phyloP scores from a whole-genome alignment of 1,284 basidiomycete genomes.

The Agroathelia rolfsii region DNA sequence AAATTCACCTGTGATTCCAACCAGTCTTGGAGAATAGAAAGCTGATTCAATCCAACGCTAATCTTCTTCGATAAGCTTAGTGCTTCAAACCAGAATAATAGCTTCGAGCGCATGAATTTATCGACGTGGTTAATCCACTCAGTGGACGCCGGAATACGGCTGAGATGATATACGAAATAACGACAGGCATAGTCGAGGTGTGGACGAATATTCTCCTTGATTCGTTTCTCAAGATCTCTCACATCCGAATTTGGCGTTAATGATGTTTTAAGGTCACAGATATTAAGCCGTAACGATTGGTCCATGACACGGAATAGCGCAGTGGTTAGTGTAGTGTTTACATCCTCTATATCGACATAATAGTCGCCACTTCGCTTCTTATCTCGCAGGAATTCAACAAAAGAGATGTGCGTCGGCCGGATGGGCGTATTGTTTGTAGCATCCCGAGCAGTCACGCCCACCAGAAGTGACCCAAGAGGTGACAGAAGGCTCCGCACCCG shows the following conservation, averaged over 20 bases:
- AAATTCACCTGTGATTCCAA: too few species aligned
- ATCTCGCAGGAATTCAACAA: slow-evolving; percentile 10
- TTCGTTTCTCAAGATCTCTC: slow-evolving; percentile 6
- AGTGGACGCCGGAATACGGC: too few species aligned
- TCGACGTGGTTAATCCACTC: too few species aligned
- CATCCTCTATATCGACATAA: slow-evolving; percentile 4
- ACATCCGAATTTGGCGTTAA: slow-evolving; percentile 15
- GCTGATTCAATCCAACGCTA: too few species aligned
- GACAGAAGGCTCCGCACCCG: too few species aligned
- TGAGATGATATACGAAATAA: slow-evolving; percentile 19
- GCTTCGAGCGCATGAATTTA: slow-evolving; percentile 12
- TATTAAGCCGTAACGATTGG: slow-evolving; percentile 21
- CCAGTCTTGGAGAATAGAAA: too few species aligned
- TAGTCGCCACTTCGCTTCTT: slow-evolving; percentile 4
- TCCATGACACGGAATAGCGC: slow-evolving; percentile 15
- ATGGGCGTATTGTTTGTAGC: too few species aligned
- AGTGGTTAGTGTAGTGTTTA: slow-evolving; percentile 10
- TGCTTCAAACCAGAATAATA: slow-evolving; percentile 19
- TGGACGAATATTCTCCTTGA: slow-evolving; percentile 11
- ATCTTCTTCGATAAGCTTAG: slow-evolving; percentile 10
- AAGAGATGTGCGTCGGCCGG: slow-evolving; percentile 9
- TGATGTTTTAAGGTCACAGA: slow-evolving; percentile 19
- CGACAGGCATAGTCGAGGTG: slow-evolving; percentile 17
- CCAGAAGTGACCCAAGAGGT: too few species aligned
- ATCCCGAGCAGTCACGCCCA: too few species aligned